Conservation (phyloP, 2,329 filamentous ascomycete genomes). For the Penicillium sumatraense region DNA sequence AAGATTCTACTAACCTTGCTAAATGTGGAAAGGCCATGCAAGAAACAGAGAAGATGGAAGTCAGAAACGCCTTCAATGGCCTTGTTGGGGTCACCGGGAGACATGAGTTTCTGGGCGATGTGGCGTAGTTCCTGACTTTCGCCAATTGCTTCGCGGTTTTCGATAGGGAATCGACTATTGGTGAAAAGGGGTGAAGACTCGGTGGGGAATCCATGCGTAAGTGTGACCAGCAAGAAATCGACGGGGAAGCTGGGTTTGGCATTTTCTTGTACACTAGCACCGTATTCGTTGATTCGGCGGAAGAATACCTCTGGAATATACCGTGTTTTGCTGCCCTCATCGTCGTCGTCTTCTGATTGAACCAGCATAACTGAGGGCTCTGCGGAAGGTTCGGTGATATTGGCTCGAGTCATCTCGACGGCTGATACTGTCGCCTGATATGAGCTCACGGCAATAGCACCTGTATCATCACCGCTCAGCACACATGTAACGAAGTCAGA, state of each 20-base stretch:
- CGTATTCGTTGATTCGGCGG: slow-evolving; percentile 92
- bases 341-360: slow-evolving; percentile 84
- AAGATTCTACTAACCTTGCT: slow-evolving; percentile 69
- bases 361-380: slow-evolving; percentile 95
- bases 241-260: slow-evolving; percentile 96
- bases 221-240: slow-evolving; percentile 92
- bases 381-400: slow-evolving; percentile 92
- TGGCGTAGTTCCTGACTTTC: slow-evolving; percentile 78
- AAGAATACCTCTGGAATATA: slow-evolving; percentile 99
- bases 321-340: slow-evolving; percentile 68
- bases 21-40: slow-evolving; percentile 79
- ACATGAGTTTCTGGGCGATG: slow-evolving; percentile 70
- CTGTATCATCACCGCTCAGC: slow-evolving; percentile 87
- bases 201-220: slow-evolving; percentile 94
- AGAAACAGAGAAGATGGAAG: slow-evolving; percentile 90
- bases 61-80: slow-evolving; percentile 77
- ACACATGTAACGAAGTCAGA: slow-evolving; percentile 98
- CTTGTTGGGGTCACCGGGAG: slow-evolving; percentile 64
- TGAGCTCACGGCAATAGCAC: slow-evolving; percentile 84
- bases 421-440: slow-evolving; percentile 96
- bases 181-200: slow-evolving; percentile 77
- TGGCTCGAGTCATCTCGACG: slow-evolving; percentile 94
- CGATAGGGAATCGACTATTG: slow-evolving; percentile 76
- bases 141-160: slow-evolving; percentile 86
- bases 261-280: slow-evolving; percentile 93